These are phyloP conservation scores for Dioscorea alata DNA, from an alignment of 106 monocot genomes.

Conservation along the genomic window DNA sequence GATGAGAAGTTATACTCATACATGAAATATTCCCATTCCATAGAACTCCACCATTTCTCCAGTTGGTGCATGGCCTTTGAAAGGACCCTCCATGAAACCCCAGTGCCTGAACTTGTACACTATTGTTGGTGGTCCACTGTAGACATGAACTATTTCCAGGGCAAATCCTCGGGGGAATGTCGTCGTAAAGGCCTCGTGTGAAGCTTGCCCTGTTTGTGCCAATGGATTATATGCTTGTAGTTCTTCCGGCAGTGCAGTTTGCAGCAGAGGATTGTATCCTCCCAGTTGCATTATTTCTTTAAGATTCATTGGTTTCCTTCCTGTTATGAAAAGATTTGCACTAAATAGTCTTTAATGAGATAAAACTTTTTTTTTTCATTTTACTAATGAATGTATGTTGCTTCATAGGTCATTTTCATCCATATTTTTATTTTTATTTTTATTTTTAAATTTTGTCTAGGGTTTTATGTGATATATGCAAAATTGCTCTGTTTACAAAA, in stretches of 20 bases:
- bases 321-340: no score
- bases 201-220: conserved; percentile 16
- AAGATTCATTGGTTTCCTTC: conserved; percentile 3
- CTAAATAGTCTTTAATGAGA: no score
- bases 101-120: conserved; percentile 53
- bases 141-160: conserved; percentile 30
- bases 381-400: no score
- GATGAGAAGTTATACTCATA: neutral
- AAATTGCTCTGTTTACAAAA: no score
- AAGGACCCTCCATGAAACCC: conserved; percentile 39
- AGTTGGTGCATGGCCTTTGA: conserved; percentile 30
- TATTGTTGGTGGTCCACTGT: conserved; percentile 28
- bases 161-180: conserved; percentile 32
- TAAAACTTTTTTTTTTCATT: no score
- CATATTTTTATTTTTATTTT: no score
- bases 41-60: conserved; percentile 18
- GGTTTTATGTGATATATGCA: no score
- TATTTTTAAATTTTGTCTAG: no score
- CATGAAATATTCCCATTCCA: conserved; percentile 26
- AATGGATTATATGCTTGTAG: conserved; percentile 21
- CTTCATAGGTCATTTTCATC: no score
- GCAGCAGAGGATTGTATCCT: conserved; percentile 41
- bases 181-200: conserved; percentile 6
- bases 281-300: conserved; percentile 10
- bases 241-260: conserved; percentile 22